Base-by-base conservation (phyloP, 2,329 filamentous ascomycete species). In the Orbilia brochopaga region DNA sequence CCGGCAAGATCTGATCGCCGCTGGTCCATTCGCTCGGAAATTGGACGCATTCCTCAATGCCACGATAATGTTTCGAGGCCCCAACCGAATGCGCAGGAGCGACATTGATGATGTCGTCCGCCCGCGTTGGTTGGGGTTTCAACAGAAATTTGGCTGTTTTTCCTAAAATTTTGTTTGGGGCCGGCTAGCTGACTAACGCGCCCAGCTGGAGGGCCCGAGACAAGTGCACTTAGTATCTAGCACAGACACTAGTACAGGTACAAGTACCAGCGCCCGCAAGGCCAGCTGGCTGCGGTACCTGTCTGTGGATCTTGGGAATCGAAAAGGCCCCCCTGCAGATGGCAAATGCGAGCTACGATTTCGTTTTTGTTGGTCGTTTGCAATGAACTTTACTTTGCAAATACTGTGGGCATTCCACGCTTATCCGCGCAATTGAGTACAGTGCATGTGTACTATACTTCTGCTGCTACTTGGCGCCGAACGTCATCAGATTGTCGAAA, bases 61-160 rank as follows among this genome's bases (percentile, higher is more conserved):
- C 27, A 32, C 27, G 27, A 32, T 32, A 32, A 32, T 32, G 52
- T 63, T 69, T 69, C 64, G 46, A 64, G 59, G 52, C 52, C 67
- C 67, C 67, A 72, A 72, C 67, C 67, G 60, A 72, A 60, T 55
- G 23, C 15, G 44, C 44, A 1, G 17, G 54, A 40, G 30, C 15
- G n/a, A 46, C 23, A 15, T 50, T 50, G 19, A 30, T 48, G n/a
- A 37, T 62, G 13, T 62, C 56, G 44, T 60, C 27, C 27, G 27
- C 8, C 27, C 27, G 27, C 27, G 27, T 32, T 32, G 27, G 67
- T 72, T 72, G 67, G 67, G 67, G 67, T 61, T 72, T 72, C 67
- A 72, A 72, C 67, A 72, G 67, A 72, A 52, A 30, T 72, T 57
- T 56, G 40, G 44, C 11, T 57, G 52, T 53, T 57, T 37, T 55